These are phyloP conservation scores for Aspergillus hiratsukae DNA, from an alignment of 2,329 filamentous ascomycete genomes.

Conservation along the genomic window DNA sequence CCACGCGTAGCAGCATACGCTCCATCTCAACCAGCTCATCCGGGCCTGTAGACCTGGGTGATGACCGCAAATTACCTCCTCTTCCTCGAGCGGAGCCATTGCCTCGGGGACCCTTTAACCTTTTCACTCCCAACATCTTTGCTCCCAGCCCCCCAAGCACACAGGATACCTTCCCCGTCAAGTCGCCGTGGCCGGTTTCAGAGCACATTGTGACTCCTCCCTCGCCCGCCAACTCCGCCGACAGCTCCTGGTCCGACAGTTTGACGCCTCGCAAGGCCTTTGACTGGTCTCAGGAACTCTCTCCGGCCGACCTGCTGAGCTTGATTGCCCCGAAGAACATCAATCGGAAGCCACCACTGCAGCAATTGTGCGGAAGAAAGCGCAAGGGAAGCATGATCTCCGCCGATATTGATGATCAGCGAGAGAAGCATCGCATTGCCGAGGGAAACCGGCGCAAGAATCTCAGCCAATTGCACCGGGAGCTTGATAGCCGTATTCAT, in stretches of 20 bases:
- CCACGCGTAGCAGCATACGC: slow-evolving; percentile 16
- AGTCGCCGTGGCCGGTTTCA: slow-evolving; percentile 25
- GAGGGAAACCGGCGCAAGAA: slow-evolving; percentile 39
- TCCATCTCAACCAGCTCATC: slow-evolving; percentile 18
- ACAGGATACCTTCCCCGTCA: slow-evolving; percentile 33
- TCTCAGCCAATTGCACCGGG: slow-evolving; percentile 36
- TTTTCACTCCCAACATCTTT: slow-evolving; percentile 26
- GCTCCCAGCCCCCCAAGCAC: slow-evolving; percentile 30
- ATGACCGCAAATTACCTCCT: slow-evolving; percentile 35
- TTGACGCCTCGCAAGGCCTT: slow-evolving; percentile 26
- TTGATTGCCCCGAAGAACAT: slow-evolving; percentile 34
- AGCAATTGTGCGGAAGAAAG: slow-evolving; percentile 38
- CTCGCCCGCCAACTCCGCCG: slow-evolving; percentile 35
- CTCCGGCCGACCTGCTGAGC: slow-evolving; percentile 29
- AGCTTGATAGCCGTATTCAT: slow-evolving; percentile 35
- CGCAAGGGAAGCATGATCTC: slow-evolving; percentile 32
- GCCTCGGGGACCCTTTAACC: slow-evolving; percentile 36
- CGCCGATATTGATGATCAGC: slow-evolving; percentile 33
- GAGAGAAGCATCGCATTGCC: slow-evolving; percentile 39
- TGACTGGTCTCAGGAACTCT: slow-evolving; percentile 33
- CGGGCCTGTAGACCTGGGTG: slow-evolving; percentile 24
- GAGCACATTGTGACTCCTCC: slow-evolving; percentile 32
- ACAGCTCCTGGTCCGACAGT: slow-evolving; percentile 33
- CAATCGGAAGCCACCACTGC: slow-evolving; percentile 36
- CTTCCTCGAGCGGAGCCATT: slow-evolving; percentile 34